Evolutionary conservation across 352 stramenopile genomes (phyloP).

Genomic region (Phytophthora pini): DNA sequence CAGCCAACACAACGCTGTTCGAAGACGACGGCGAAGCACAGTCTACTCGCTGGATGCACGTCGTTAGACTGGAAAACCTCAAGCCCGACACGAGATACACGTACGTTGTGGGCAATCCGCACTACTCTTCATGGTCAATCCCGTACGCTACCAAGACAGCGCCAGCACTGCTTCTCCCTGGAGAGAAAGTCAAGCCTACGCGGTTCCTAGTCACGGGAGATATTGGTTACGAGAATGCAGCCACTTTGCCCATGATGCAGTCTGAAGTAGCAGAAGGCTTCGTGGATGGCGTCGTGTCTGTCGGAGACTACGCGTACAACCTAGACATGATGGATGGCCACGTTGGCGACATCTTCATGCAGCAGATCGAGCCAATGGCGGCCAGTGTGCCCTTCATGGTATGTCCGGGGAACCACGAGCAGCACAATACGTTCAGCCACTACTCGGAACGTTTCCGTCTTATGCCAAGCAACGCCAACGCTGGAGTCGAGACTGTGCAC

Average conservation of each 20-base stretch:
- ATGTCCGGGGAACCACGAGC: slow-evolving; percentile 91
- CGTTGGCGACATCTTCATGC: slow-evolving; percentile 91
- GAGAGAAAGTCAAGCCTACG: slow-evolving; percentile 46
- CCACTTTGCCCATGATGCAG: slow-evolving; percentile 87
- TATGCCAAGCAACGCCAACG: slow-evolving; percentile 81
- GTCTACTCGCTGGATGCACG: slow-evolving; percentile 64
- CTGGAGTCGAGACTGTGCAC: slow-evolving; percentile 53
- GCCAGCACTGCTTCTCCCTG: slow-evolving; percentile 25
- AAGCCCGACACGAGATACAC: slow-evolving; percentile 74
- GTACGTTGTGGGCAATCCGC: slow-evolving; percentile 77
- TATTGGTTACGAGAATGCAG: slow-evolving; percentile 88
- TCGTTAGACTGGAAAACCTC: slow-evolving; percentile 63
- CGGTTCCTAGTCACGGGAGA: slow-evolving; percentile 85
- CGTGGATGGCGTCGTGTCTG: slow-evolving; percentile 82
- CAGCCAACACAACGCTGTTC: slow-evolving; percentile 68
- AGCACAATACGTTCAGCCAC: slow-evolving; percentile 80
- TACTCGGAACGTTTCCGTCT: slow-evolving; percentile 87
- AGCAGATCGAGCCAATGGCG: slow-evolving; percentile 86
- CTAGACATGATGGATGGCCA: slow-evolving; percentile 79
- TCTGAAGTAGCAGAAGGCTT: slow-evolving; percentile 74
- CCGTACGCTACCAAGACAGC: slow-evolving; percentile 77
- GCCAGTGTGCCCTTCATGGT: slow-evolving; percentile 90
- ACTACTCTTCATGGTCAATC: slow-evolving; percentile 76
- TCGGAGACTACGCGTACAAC: slow-evolving; percentile 91
- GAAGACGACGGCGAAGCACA: slow-evolving; percentile 61